A percentile compares a stretch with the other conserved stretches of the same genome.
phyloP scores from a whole-genome alignment of 192 early-diverging fungal genomes.

The Backusella luteola region DNA sequence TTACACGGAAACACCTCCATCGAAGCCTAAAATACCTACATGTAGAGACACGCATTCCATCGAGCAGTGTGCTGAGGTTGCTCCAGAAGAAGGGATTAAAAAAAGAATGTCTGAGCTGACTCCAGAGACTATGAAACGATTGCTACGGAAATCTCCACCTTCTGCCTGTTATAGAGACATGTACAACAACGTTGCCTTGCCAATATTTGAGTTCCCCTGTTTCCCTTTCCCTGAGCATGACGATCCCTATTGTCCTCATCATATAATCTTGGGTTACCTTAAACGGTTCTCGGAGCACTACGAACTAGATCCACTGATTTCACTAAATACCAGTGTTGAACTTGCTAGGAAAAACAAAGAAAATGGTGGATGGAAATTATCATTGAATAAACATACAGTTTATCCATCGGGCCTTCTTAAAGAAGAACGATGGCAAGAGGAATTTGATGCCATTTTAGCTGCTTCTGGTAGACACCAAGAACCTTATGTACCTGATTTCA shows the following conservation, averaged over 20 bases:
- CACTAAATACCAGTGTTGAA: conserved; percentile 23
- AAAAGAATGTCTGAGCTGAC: conserved; percentile 14
- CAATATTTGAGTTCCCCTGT: not conserved
- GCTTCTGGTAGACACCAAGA: conserved; percentile 23
- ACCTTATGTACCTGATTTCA: conserved; percentile 8
- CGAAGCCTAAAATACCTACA: conserved; percentile 11
- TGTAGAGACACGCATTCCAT: not conserved
- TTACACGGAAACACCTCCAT: conserved; percentile 4
- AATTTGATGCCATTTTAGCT: conserved; percentile 18
- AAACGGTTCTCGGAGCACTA: conserved; percentile 8
- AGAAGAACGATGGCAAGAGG: not conserved
- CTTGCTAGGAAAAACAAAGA: conserved; percentile 12
- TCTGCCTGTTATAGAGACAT: conserved; percentile 19
- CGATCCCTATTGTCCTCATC: not conserved
- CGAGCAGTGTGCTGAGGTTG: not conserved
- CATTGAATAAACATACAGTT: not conserved
- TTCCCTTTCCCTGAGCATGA: not conserved
- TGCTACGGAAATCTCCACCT: not conserved
- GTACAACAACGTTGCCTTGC: not conserved
- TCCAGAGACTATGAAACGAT: not conserved
- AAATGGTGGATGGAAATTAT: not conserved
- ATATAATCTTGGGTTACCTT: conserved; percentile 9
- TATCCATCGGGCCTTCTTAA: not conserved
- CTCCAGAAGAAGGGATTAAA: not conserved
- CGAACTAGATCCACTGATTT: conserved; percentile 14